phyloP scores from a whole-genome alignment of 129 eudicot genomes.

The Oenanthe sinensis region DNA sequence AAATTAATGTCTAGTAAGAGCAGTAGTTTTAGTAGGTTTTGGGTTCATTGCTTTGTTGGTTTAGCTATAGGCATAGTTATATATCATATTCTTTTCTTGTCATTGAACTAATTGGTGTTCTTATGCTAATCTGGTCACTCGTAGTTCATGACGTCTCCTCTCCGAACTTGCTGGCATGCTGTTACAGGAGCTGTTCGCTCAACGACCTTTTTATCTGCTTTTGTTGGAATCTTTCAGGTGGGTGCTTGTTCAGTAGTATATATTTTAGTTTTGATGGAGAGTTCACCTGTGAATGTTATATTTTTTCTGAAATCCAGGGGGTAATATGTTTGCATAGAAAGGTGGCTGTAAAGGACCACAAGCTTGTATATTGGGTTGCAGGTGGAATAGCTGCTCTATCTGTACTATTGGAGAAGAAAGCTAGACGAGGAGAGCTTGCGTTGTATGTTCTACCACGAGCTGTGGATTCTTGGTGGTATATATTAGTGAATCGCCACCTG shows the following conservation, averaged over 20 bases:
- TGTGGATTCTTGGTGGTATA: slow-evolving; percentile 92
- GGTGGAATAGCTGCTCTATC: slow-evolving; percentile 94
- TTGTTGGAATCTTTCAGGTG: slow-evolving; percentile 97
- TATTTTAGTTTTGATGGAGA: slow-evolving; percentile 8
- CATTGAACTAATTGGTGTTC: background rate
- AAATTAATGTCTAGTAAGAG: background rate
- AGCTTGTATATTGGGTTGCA: slow-evolving; percentile 94
- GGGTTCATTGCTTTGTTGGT: background rate
- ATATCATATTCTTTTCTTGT: background rate
- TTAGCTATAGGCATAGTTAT: background rate
- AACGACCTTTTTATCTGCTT: slow-evolving; percentile 82
- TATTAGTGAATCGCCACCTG: slow-evolving; percentile 76
- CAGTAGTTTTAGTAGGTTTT: background rate
- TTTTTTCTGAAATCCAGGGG: slow-evolving; percentile 31
- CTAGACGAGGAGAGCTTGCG: slow-evolving; percentile 89
- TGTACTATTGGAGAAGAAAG: slow-evolving; percentile 86
- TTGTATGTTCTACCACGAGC: slow-evolving; percentile 99
- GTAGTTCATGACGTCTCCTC: slow-evolving; percentile 89
- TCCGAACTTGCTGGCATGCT: slow-evolving; percentile 83
- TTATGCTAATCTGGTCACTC: slow-evolving; percentile 9
- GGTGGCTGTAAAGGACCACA: slow-evolving; percentile 82
- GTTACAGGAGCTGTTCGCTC: slow-evolving; percentile 91
- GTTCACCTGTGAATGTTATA: background rate
- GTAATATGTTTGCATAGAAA: slow-evolving; percentile 90
- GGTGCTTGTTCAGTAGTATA: background rate